Base-by-base conservation (phyloP, 495 filamentous ascomycete species). In the Penicillium subrubescens region DNA sequence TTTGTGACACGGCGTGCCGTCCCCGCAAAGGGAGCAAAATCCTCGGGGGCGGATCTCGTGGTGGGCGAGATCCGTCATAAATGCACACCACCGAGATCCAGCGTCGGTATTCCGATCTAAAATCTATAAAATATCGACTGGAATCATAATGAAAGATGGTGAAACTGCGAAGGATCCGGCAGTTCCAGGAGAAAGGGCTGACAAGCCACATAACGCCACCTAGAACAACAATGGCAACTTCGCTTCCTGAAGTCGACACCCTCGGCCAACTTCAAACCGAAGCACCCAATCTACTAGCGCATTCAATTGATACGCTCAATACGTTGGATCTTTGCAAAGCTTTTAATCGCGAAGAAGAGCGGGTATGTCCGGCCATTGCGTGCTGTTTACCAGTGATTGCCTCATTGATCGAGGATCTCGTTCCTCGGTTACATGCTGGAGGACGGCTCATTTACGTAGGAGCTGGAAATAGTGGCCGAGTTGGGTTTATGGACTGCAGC, bases 381-480 rank as follows among this genome's bases (percentile, higher is more conserved):
- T 62, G 65, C 11, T 80, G 73, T 60, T 57, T 77, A 34, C 67
- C 71, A 1, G 60, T 67, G 8, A 77, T 79, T 27, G 75, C 73
- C n/a, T 65, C 39, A 50, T 67, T 75, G 6, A 75, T 78, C 27
- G 72, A 79, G 44, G 62, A 61, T 4, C 55, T 79, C 53, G 60
- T 71, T 31, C 65, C 67, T 19, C 75, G 76, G 10, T 74, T 79
- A 19, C 66, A 63, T 31, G 60, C 37, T 34, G 75, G 77, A 12
- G 76, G 76, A 23, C 57, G 76, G 37, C 72, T 80, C n/a, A 60
- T 78, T 10, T 79, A 79, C 59, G 74, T 77, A 12, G 75, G 77
- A 14, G 77, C 76, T n/a, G 77, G 77, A 5, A 77, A 76, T 8
- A 79, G 75, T 58, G 76, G 57, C 65, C 78, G 75, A 37, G 65